Evolutionary conservation across 805 yeast genomes (phyloP), one percentile per base, ranked within the genome.

Genomic region (Lipomyces anomalus): DNA sequence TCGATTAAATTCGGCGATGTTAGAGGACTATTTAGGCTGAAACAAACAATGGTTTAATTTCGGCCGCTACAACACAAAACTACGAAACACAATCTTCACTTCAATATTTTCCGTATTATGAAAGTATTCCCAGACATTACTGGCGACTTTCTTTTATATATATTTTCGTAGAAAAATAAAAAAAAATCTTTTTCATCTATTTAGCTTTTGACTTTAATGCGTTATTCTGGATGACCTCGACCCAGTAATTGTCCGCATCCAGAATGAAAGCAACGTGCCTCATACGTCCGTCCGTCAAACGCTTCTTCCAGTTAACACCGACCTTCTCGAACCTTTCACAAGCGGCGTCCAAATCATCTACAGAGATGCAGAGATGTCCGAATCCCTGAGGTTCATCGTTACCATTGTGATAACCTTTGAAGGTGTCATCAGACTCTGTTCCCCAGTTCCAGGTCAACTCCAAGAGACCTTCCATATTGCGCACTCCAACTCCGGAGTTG

Each of bases 371-470:
- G 49, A 85, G 75, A 67, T 90, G 96, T 35, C 92, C 95, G 61
- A 75, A 92, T 11, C 97, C 97, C 60, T 78, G 81, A 21, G 82
- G 81, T 36, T 78, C 71, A 16, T 78, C 78, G 65, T 88, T 87
- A 48, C 95, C 95, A 52, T 77, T 79, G 66, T 88, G 95, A 66
- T 90, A 92, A 22, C 74, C 74, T 42, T 72, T 67, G 68, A 87
- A 85, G 3, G 74, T 72, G 16, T 74, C 72, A 51, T 90, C 95
- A 18, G 68, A 60, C 63, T 92, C 98, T 20, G 97, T 86, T 20
- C 97, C 98, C 82, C 87, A 90, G 69, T 92, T 92, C 69, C 87
- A 90, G 38, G 97, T 90, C 61, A 92, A 73, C 67, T 92, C 98
- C 44, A 92, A 65, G 9, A 92, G 67, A 18, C 90, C 81, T 62